Conservation (phyloP, 257 asterid genomes). For the Nicotiana undulata region DNA sequence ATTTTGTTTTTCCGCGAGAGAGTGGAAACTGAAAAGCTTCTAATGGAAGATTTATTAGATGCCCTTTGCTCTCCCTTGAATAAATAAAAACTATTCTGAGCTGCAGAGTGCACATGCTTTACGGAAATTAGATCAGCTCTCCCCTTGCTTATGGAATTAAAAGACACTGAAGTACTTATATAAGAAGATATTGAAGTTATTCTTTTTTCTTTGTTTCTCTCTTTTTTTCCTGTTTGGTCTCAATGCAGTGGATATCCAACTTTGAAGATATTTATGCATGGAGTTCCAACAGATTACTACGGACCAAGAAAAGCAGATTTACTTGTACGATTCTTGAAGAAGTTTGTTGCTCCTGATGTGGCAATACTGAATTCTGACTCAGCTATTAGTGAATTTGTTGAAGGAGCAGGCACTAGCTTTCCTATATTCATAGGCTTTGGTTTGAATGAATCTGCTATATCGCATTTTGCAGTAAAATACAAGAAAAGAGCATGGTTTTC, state of each 20-base stretch:
- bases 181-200: not conserved
- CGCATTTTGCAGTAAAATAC: conserved; percentile 61
- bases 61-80: not conserved
- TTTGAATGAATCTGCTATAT: conserved; percentile 47
- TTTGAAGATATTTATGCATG: conserved; percentile 76
- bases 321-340: conserved; percentile 53
- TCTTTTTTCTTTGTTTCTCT: not conserved
- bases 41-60: not conserved
- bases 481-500: conserved; percentile 98
- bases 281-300: conserved; percentile 75
- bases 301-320: conserved; percentile 87
- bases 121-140: not conserved
- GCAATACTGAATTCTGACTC: conserved; percentile 58
- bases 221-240: conserved; percentile 4
- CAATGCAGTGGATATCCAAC: conserved; percentile 88
- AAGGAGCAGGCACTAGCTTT: conserved; percentile 63
- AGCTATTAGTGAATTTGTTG: conserved; percentile 52
- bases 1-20: not conserved
- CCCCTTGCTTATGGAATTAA: not conserved
- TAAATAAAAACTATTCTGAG: not conserved
- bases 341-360: conserved; percentile 82
- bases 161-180: not conserved
- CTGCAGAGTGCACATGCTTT: not conserved
- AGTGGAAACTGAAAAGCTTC: not conserved
- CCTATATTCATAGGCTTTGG: conserved; percentile 93